Evolutionary conservation across 768 basidiomycete species (phyloP).

Genomic region (Chalciporus sphaerocephalus): DNA sequence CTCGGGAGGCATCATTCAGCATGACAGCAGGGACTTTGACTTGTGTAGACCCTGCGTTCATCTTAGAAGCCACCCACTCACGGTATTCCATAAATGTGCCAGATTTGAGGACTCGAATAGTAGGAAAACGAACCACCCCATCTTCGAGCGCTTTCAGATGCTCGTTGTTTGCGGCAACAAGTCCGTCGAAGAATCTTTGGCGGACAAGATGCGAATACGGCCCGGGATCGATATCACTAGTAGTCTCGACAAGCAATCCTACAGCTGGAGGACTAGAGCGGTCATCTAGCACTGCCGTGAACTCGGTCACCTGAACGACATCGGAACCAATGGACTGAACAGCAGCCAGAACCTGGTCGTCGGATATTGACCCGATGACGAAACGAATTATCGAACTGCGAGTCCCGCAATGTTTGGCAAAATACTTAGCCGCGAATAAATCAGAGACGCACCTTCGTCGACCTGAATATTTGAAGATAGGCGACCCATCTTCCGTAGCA

Average conservation of each 20-base stretch:
- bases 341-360: too few relatives aligned
- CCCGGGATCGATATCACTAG: too few relatives aligned
- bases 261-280: too few relatives aligned
- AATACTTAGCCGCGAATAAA: too few relatives aligned
- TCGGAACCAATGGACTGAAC: too few relatives aligned
- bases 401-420: neutral
- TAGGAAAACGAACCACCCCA: constrained; percentile 10
- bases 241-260: too few relatives aligned
- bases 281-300: too few relatives aligned
- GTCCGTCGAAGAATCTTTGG: constrained; percentile 8
- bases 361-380: too few relatives aligned
- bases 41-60: constrained; percentile 1
- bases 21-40: constrained; percentile 19
- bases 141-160: neutral
- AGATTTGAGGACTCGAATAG: constrained; percentile 18
- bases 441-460: neutral
- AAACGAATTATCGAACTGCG: too few relatives aligned
- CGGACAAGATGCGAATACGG: neutral
- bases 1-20: too few relatives aligned
- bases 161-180: neutral
- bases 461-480: constrained; percentile 1
- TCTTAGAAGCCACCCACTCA: constrained; percentile 8
- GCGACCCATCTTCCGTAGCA: neutral
- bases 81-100: constrained; percentile 21
- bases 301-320: too few relatives aligned